Evolutionary conservation across 2,329 filamentous ascomycete genomes (phyloP), one percentile per base, ranked within the genome.

Genomic region (Colletotrichum higginsianum): DNA sequence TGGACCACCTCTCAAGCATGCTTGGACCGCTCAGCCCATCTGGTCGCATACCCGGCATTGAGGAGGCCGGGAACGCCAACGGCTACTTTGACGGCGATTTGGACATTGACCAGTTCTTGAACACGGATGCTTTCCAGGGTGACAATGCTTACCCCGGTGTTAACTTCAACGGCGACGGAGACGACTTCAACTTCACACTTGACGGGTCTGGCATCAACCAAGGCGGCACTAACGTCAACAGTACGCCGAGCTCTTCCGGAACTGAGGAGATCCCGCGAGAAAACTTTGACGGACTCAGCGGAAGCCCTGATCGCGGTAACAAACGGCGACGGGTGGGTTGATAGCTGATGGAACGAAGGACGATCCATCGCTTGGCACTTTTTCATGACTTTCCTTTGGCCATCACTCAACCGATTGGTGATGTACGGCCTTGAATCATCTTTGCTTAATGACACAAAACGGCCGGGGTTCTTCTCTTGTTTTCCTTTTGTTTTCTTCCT

Each of bases 1-100:
- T 98, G 1, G 90, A 93, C 73, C 90, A 93, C 69, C 86, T 98
- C 12, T 91, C 91, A 62, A 91, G 90, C 66, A 84, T 94, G 18
- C 87, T 98, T 9, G 91, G 93, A 8, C 95, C 95, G 0, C 86
- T 97, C 15, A 95, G 92, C 77, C 95, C 95, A 0, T 93, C 90
- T 0, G 94, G 94, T 5, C 88, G 89, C 18, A 93, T 97, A 46
- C 93, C 94, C 1, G 93, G 93, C 5, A 80, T 96, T 2, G 84
- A 84, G 35, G 86, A 87, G 3, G 79, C 76, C 18, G 68, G 75
- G 23, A 80, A 79, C 38, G 67, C 64, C 18, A 72, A 68, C 21
- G 78, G 77, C 44, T 79, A 80, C 74, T 82, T 83, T 76, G 77
- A 83, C 68, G 71, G 78, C 13, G 81, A 81, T 46, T 78, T 86